A percentile compares a stretch with the other conserved stretches of the same genome.
phyloP scores from a whole-genome alignment of 2,329 filamentous ascomycete genomes.

The Xylaria sp. region DNA sequence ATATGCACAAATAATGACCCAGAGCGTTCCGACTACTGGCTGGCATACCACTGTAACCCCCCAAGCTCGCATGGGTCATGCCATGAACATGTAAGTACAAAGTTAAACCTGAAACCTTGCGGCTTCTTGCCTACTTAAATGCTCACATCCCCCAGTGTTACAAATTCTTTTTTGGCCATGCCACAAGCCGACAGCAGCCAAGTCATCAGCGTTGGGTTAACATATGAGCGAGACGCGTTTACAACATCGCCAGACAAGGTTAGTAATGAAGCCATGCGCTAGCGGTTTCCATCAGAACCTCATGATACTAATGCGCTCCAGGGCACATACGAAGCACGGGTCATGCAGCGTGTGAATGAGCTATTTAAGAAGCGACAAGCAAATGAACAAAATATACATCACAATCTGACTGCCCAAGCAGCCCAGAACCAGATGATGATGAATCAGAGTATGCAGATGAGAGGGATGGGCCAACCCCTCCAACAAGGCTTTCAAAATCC shows the following conservation, averaged over 20 bases:
- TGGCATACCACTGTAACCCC: constrained; percentile 44
- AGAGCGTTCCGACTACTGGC: constrained; percentile 31
- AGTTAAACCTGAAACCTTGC: neutral
- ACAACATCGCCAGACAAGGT: constrained; percentile 56
- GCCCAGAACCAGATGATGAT: constrained; percentile 54
- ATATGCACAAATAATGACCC: constrained; percentile 43
- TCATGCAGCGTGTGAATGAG: constrained; percentile 54
- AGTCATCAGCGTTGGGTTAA: constrained; percentile 50
- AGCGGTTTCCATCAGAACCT: neutral
- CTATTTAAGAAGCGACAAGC: constrained; percentile 57
- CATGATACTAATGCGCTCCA: constrained; percentile 36
- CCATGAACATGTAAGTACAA: constrained; percentile 45
- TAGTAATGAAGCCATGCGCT: constrained; percentile 26
- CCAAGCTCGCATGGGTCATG: constrained; percentile 42
- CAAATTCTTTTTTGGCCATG: constrained; percentile 56
- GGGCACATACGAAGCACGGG: constrained; percentile 57
- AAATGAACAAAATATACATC: constrained; percentile 56
- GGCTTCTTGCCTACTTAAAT: neutral
- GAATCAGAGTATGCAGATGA: constrained; percentile 60
- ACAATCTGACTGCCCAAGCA: constrained; percentile 53
- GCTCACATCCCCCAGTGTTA: constrained; percentile 48
- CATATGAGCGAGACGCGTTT: constrained; percentile 56
- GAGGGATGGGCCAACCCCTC: constrained; percentile 55
- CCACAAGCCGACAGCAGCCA: constrained; percentile 48
- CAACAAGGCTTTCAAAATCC: constrained; percentile 64